Conservation (phyloP, 495 filamentous ascomycete genomes). For the Xylaria bambusicola region DNA sequence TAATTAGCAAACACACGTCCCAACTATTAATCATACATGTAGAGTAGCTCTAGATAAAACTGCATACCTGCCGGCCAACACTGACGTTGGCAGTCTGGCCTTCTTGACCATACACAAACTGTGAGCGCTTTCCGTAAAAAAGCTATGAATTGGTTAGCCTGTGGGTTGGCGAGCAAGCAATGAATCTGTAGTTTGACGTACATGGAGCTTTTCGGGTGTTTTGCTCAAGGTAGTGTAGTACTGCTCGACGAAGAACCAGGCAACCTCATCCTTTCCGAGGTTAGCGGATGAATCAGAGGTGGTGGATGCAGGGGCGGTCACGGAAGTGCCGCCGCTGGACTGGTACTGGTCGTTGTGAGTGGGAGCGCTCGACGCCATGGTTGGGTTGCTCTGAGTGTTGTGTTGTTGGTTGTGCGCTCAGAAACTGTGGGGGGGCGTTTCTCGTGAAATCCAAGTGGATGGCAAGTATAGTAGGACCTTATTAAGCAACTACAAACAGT, state of each 20-base stretch:
- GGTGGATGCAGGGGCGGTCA: slow-evolving; percentile 16
- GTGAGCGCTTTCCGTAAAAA: slow-evolving; percentile 81
- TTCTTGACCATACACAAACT: slow-evolving; percentile 82
- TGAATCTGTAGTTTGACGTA: slow-evolving; percentile 58
- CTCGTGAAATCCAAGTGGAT: slow-evolving; percentile 12
- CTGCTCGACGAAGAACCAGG: slow-evolving; percentile 99
- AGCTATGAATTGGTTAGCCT: slow-evolving; percentile 44
- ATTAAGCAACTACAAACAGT: neutral
- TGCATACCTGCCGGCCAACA: slow-evolving; percentile 79
- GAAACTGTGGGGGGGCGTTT: slow-evolving; percentile 11
- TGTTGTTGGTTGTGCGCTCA: slow-evolving; percentile 25
- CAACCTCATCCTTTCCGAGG: slow-evolving; percentile 80
- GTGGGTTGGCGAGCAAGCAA: neutral
- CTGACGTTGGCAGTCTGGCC: slow-evolving; percentile 81
- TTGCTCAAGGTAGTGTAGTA: slow-evolving; percentile 98
- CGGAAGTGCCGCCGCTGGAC: slow-evolving; percentile 25
- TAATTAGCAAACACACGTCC: too few species aligned
- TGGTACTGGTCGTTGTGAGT: slow-evolving; percentile 42
- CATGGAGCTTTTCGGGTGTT: slow-evolving; percentile 87
- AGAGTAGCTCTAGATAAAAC: neutral
- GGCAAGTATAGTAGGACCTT: slow-evolving; percentile 1
- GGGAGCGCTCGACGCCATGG: slow-evolving; percentile 53
- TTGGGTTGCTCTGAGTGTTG: slow-evolving; percentile 30
- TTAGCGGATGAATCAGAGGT: slow-evolving; percentile 28
- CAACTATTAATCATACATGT: too few species aligned